These are phyloP conservation scores for Gynochthodes officinalis DNA, from an alignment of 257 asterid species.

Conservation along the genomic window DNA sequence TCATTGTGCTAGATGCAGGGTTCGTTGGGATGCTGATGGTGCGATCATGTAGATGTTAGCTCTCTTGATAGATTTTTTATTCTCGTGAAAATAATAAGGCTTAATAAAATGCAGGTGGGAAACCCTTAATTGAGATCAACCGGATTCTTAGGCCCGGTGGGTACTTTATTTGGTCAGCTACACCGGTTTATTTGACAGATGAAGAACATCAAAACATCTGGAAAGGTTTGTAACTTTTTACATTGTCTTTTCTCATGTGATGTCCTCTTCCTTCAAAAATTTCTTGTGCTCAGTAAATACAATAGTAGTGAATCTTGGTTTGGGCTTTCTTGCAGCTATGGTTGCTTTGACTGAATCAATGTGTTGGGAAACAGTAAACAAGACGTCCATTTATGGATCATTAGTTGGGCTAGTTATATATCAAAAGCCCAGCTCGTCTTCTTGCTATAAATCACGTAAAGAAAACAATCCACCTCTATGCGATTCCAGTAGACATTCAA, in stretches of 20 bases:
- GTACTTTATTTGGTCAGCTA: constrained; percentile 91
- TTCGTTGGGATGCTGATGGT: constrained; percentile 97
- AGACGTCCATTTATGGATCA: constrained; percentile 35
- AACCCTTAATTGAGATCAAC: constrained; percentile 83
- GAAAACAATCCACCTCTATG: constrained; percentile 69
- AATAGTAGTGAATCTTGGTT: not conserved
- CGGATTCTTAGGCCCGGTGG: constrained; percentile 98
- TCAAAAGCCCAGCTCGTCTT: constrained; percentile 73
- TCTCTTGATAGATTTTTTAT: not conserved
- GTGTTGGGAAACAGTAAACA: constrained; percentile 78
- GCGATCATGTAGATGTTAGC: not conserved
- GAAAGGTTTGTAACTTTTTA: constrained; percentile 48
- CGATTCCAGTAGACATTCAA: constrained; percentile 39
- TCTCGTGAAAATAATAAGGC: not conserved
- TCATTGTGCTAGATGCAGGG: constrained; percentile 97
- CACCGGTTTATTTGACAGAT: constrained; percentile 75
- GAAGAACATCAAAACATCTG: constrained; percentile 65
- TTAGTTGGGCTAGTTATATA: constrained; percentile 65
- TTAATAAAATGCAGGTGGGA: constrained; percentile 59
- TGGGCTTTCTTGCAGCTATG: constrained; percentile 63
- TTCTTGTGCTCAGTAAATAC: constrained; percentile 1
- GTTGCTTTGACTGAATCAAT: constrained; percentile 68
- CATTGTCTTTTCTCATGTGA: not conserved
- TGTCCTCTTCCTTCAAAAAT: not conserved
- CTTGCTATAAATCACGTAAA: constrained; percentile 65